Base-by-base conservation (phyloP, 352 stramenopile genomes). In the Phytophthora citricola region DNA sequence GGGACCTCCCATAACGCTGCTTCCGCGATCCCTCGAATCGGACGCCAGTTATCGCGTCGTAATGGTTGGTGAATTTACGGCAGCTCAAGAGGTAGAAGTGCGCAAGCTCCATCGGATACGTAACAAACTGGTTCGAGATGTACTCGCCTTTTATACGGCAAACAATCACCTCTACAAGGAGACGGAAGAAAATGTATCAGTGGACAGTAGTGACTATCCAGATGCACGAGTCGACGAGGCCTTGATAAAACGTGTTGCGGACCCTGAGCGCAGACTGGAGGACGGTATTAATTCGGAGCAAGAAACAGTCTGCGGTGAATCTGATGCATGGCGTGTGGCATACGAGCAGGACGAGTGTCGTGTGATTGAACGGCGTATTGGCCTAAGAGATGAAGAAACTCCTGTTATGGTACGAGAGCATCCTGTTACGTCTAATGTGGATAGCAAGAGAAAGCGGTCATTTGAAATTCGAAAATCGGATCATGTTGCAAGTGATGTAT, bases 61-160 rank as follows among this genome's bases (percentile, higher is more conserved):
- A 2, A 22, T 53, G 29, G 53, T 52, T 6, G 53, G 40, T 22
- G 54, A 48, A 5, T 47, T 62, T 47, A 62, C 54, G 6, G 9
- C 41, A n/a, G 4, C 31, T 7, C 54, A 62, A 48, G 17, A 12
- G 8, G 20, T 4, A 14, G 22, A 54, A 31, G 43, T 62, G 0
- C 31, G 32, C 11, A 62, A 39, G 34, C 44, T 62, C 40, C 54
- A 61, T 20, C 40, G 29, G 26, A 61, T 52, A 49, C 34, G 27
- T 22, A 54, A 54, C 5, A 1, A 38, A 14, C 12, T 26, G 14
- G 32, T 62, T 40, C 20, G 22, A 5, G 22, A 46, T 38, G 32
- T 62, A 9, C 24, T 54, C 4, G 10, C 24, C 54, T 62, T 62
- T 22, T 53, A 62, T 32, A 53, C 46, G 22, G 2, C 43, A 3